Evolutionary conservation across 2,329 filamentous ascomycete genomes (phyloP).

Genomic region (Aspergillus tamarii): DNA sequence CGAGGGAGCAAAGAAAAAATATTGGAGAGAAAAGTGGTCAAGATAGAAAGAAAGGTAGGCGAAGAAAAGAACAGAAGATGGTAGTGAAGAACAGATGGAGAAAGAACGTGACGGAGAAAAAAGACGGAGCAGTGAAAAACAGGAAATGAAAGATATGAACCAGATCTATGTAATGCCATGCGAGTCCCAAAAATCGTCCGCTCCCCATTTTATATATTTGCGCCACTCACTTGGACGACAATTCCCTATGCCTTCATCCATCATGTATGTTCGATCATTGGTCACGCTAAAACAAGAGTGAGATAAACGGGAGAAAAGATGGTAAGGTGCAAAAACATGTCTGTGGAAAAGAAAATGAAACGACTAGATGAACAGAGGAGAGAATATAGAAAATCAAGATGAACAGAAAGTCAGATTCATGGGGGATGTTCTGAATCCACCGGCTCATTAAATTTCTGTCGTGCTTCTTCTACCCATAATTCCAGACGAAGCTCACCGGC

Average conservation of each 20-base stretch:
- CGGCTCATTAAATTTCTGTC: constrained; percentile 54
- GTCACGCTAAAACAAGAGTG: constrained; percentile 46
- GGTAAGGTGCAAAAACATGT: constrained; percentile 9
- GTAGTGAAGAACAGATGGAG: constrained; percentile 9
- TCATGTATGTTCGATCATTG: constrained; percentile 47
- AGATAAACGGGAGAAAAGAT: constrained; percentile 23
- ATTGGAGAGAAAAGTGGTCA: constrained; percentile 10
- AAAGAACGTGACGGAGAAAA: constrained; percentile 25
- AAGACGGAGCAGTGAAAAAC: constrained; percentile 23
- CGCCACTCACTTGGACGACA: constrained; percentile 39
- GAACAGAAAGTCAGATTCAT: constrained; percentile 27
- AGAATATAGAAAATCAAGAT: constrained; percentile 6
- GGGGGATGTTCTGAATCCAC: constrained; percentile 41
- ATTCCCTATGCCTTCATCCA: constrained; percentile 40
- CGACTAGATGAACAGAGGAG: constrained; percentile 19
- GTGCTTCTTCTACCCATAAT: constrained; percentile 70
- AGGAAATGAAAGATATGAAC: constrained; percentile 35
- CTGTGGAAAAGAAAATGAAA: constrained; percentile 18
- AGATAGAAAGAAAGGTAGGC: constrained; percentile 24
- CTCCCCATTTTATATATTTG: constrained; percentile 44
- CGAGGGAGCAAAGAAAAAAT: constrained; percentile 1
- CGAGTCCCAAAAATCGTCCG: constrained; percentile 41
- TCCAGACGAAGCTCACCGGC: constrained; percentile 69
- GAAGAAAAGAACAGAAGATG: constrained; percentile 16
- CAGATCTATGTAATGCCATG: constrained; percentile 46